Conservation (phyloP, 352 stramenopile species). For the Saprolegnia parasitica region DNA sequence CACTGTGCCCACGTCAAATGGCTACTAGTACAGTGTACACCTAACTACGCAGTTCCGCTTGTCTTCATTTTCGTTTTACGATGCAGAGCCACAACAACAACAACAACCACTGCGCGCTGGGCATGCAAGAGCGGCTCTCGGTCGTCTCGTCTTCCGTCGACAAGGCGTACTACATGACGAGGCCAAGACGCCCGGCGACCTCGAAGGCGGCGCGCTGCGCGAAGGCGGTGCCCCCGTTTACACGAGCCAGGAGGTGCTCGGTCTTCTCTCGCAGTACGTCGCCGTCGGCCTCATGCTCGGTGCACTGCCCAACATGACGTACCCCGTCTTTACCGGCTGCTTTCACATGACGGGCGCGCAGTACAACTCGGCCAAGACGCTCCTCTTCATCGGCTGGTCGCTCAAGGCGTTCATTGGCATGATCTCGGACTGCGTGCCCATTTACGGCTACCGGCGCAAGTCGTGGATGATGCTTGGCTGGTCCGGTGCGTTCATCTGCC, state of each 20-base stretch:
- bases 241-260: conserved; percentile 38
- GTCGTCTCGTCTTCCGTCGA: conserved; percentile 14
- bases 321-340: conserved; percentile 47
- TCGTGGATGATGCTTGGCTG: conserved; percentile 57
- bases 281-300: conserved; percentile 46
- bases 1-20: background rate
- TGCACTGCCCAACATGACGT: conserved; percentile 41
- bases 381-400: conserved; percentile 47
- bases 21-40: background rate
- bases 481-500: conserved; percentile 17
- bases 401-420: conserved; percentile 57
- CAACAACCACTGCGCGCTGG: background rate
- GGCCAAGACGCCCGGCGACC: conserved; percentile 29
- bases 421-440: conserved; percentile 44
- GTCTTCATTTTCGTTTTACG: background rate
- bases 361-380: conserved; percentile 39
- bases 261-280: conserved; percentile 45
- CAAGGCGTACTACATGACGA: conserved; percentile 9
- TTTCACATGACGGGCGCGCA: conserved; percentile 44
- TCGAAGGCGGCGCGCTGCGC: conserved; percentile 44
- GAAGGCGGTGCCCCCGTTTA: conserved; percentile 42
- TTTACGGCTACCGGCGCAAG: conserved; percentile 47
- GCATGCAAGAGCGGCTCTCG: conserved; percentile 26
- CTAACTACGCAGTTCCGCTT: too few relatives aligned
- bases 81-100: conserved; percentile 8